Evolutionary conservation across 805 yeast species (phyloP), one percentile per base, ranked within the genome.

Genomic region (Cyberlindnera subsufficiens): DNA sequence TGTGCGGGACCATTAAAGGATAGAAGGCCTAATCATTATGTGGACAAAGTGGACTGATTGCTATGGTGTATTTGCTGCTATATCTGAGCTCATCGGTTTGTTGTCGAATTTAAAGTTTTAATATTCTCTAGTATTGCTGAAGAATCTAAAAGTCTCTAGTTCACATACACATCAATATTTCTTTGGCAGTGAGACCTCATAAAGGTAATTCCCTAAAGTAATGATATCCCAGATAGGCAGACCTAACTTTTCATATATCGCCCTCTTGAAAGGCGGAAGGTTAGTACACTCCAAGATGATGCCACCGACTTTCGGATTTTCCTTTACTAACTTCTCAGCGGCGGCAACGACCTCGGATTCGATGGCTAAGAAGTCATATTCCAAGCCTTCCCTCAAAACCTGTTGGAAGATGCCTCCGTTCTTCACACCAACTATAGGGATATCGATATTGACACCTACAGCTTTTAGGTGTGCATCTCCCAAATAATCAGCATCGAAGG

Each of bases 231-330:
- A 63, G 8, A 62, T 56, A 11, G 67, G 66, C 5, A 60, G 39
- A 3, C 50, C 49, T 11, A 53, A 43, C 32, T 48, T 53, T 11
- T 43, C 37, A 20, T 52, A 56, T 17, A 64, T 52, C 1, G 62
- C 63, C 22, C 48, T 46, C 33, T 63, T 54, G 47, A 40, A 58
- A 2, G 66, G 67, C 7, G 64, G 65, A 56, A 64, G 62, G 36
- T 64, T 62, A 3, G 66, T 60, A 42, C 68, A 63, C 42, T 63
- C 68, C 35, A 64, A 49, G 8, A 64, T 57, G 33, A 63, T 46
- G 1, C 59, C 66, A 6, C 60, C 60, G 32, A 63, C 54, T 9
- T 53, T 39, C 4, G 34, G 54, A 35, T 49, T 42, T 25, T 54
- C 47, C 13, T 44, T 43, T 3, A 65, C 14, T 25, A 61, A 39